Conservation (phyloP, 2,329 filamentous ascomycete species). For the Cylindrodendrum hubeiense region DNA sequence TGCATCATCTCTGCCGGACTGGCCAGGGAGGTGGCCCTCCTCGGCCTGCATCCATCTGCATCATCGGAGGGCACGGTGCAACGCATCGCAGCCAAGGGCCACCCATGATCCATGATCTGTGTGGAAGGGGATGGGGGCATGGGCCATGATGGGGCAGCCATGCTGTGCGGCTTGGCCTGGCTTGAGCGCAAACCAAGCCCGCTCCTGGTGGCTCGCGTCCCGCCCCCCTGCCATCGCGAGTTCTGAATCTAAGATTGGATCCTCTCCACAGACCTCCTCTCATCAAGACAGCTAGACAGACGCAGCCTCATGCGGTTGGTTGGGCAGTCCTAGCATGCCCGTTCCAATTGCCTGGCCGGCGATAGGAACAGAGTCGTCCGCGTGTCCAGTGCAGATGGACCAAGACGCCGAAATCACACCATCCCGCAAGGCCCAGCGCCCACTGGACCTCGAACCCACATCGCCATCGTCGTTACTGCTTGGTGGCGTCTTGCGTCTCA, state of each 20-base stretch:
- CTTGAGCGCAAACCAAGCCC: conserved; percentile 31
- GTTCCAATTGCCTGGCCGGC: conserved; percentile 34
- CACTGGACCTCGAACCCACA: conserved; percentile 40
- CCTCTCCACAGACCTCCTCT: conserved; percentile 29
- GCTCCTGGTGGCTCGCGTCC: conserved; percentile 29
- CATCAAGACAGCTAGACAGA: conserved; percentile 26
- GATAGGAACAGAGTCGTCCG: conserved; percentile 32
- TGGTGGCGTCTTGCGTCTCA: conserved; percentile 34
- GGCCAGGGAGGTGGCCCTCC: conserved; percentile 33
- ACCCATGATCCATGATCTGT: conserved; percentile 35
- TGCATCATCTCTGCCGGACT: conserved; percentile 43
- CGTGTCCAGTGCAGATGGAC: conserved; percentile 32
- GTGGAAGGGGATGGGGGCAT: conserved; percentile 29
- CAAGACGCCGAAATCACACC: conserved; percentile 43
- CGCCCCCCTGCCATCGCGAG: conserved; percentile 32
- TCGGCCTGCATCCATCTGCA: conserved; percentile 39
- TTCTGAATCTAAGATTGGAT: conserved; percentile 42
- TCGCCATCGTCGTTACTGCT: conserved; percentile 32
- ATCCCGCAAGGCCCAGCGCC: conserved; percentile 35
- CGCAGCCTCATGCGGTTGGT: conserved; percentile 42
- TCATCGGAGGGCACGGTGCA: conserved; percentile 43
- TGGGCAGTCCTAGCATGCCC: conserved; percentile 26
- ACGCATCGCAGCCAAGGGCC: conserved; percentile 32
- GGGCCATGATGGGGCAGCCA: conserved; percentile 19
- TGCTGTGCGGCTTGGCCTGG: conserved; percentile 31